Evolutionary conservation across 2,329 filamentous ascomycete genomes (phyloP).

Genomic region (Trichoderma sp.): DNA sequence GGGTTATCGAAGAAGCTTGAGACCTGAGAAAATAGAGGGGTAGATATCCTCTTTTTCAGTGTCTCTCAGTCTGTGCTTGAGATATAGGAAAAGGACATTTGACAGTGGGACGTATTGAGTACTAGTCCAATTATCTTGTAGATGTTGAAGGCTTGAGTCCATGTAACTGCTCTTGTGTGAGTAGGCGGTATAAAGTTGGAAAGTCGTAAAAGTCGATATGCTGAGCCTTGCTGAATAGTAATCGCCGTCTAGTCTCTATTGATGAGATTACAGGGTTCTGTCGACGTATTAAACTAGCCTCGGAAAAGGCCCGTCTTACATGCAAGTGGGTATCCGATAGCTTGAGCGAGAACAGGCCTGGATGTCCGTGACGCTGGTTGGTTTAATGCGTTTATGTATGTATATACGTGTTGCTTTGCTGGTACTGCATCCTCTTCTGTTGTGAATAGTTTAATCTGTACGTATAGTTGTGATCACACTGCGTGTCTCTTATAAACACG

Average conservation of each 20-base stretch:
- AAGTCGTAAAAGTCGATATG: not conserved
- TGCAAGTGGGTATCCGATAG: not conserved
- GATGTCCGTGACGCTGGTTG: not conserved
- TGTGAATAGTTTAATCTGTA: not conserved
- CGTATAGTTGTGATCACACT: not conserved
- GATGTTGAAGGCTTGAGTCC: not conserved
- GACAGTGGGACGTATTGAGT: not conserved
- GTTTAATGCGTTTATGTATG: not conserved
- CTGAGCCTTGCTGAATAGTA: not conserved
- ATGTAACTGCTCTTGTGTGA: not conserved
- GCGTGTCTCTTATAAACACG: too few relatives aligned
- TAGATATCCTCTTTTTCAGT: not conserved
- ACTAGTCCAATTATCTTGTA: not conserved
- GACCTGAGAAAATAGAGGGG: not conserved
- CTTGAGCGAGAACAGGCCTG: not conserved
- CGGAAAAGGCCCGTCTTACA: not conserved
- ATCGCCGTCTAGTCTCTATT: not conserved
- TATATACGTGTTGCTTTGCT: not conserved
- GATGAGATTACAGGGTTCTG: not conserved
- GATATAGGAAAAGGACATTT: not conserved
- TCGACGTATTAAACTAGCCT: not conserved
- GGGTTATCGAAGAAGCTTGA: not conserved
- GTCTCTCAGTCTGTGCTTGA: not conserved
- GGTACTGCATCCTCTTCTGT: constrained; percentile 10
- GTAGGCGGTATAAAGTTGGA: not conserved